Base-by-base conservation (phyloP, 2,329 filamentous ascomycete genomes). In the Paracoccidioides lutzii region DNA sequence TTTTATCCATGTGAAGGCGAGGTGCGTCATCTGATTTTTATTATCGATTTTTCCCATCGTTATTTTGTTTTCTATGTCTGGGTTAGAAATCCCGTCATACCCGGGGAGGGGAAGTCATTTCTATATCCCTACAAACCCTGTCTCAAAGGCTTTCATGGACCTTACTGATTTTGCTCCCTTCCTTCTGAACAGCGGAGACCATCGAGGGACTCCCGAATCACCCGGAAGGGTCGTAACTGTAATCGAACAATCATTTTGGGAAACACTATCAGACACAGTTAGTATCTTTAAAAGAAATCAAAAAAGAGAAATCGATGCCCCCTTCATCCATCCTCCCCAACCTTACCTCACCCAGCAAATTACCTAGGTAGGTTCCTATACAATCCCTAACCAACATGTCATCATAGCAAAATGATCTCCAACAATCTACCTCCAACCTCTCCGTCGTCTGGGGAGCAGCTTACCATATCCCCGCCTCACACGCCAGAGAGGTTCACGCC, bases 191-290 rank as follows among this genome's bases (percentile, higher is more conserved):
- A 97, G 91, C 70, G 82, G 95, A 72, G 93, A 98, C 73, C 93
- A 98, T 70, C 84, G 93, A 63, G 93, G 93, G 55, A 97, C 93
- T 0, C 89, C 89, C 53, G 81, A 87, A 64, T 81, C 84, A 1
- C 93, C 93, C 0, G 93, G 93, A 1, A 84, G 93, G 56, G 93
- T 98, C 55, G 91, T 91, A 43, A 98, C 93, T 2, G 80, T 98
- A 22, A 95, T 98, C 60, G 85, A 90, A 66, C 83, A 83, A 55
- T 78, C 81, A 3, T 88, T 89, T 70, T 97, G 90, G 90, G 81
- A 87, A 60, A 84, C 81, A 37, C 44, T 58, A 5, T 56, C 56
- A 15, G 55, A 59, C 35, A 45, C 56, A 22, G 46, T 55, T 44
- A 60, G 54, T 41, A 41, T 22, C 45, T 33, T n/a, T 53, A 14